These are phyloP conservation scores for Mortierella antarctica DNA, from an alignment of 192 early-diverging fungal species.

Conservation along the genomic window DNA sequence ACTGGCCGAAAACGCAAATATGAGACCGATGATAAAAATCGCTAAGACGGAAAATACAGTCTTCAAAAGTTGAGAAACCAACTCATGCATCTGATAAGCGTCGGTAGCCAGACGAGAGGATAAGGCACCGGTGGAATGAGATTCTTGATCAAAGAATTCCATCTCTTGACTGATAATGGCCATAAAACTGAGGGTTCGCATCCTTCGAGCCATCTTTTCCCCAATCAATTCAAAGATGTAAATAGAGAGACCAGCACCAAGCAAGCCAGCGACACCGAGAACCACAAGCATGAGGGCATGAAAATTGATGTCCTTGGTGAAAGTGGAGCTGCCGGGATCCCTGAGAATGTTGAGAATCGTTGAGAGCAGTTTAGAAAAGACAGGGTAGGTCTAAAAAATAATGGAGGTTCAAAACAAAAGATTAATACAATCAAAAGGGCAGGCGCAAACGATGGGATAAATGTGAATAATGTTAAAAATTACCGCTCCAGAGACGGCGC, in stretches of 20 bases:
- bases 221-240: conserved; percentile 52
- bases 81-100: conserved; percentile 57
- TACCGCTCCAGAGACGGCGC: conserved; percentile 72
- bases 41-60: conserved; percentile 16
- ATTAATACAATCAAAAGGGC: no score
- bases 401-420: no score
- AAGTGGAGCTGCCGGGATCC: conserved; percentile 9
- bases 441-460: no score
- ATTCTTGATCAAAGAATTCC: conserved; percentile 77
- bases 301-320: conserved; percentile 54
- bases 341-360: conserved; percentile 35
- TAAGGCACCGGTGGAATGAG: conserved; percentile 75
- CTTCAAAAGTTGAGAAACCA: conserved; percentile 44
- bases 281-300: conserved; percentile 64
- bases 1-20: conserved; percentile 63
- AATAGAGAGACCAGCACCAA: conserved; percentile 8
- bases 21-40: conserved; percentile 12
- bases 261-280: conserved; percentile 51
- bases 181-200: conserved; percentile 71
- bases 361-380: conserved; percentile 79
- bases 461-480: no score
- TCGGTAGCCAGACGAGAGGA: conserved; percentile 80
- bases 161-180: conserved; percentile 78
- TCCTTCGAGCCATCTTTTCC: conserved; percentile 70
- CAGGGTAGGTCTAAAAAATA: conserved; percentile 64